Evolutionary conservation across 2,329 filamentous ascomycete species (phyloP), one percentile per base, ranked within the genome.

Genomic region (Thielaviopsis populi): DNA sequence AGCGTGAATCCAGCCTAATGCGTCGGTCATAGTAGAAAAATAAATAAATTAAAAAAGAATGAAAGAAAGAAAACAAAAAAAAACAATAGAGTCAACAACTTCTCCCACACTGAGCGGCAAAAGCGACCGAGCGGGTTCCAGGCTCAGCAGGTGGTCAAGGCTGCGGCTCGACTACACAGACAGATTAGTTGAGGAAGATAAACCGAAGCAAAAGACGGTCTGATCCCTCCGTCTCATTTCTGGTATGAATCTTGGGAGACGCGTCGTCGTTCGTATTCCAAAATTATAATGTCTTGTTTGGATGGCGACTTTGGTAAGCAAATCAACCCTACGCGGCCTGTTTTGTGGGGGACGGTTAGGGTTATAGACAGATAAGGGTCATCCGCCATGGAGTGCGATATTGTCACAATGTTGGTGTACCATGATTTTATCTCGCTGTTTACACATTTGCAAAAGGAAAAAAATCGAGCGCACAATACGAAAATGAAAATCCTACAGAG

Each of bases 121-220:
- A 37, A 8, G 53, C 53, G 53, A 56, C 3, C 15, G 5, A 56
- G 27, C 15, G 5, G 37, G 27, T 15, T 33, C 53, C 3, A 33
- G 27, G 53, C 53, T 56, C 53, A 56, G n/a, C 30, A 37, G 30
- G 53, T 56, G 53, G 53, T n/a, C 27, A 56, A 37, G 53, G 53
- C 53, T 37, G 8, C n/a, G 17, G 24, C 13, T 56, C 17, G 27
- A n/a, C 27, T n/a, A 37, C 17, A 54, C 17, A 11, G 13, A 33
- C 15, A 54, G 33, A 54, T 54, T n/a, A 19, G 15, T 0, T n/a
- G 11, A 33, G 7, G 27, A 54, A 54, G 17, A 54, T 27, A n/a
- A 30, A 54, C 17, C 15, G 24, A 7, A 33, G 27, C 50, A 30
- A 6, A 7, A 37, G 17, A 8, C 8, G 27, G 15, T 24, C 19